Percentiles rank a stretch among this genome's conserved stretches.
Conservation (phyloP, 2,329 filamentous ascomycete species). For the Trichoderma cornu-damae region DNA sequence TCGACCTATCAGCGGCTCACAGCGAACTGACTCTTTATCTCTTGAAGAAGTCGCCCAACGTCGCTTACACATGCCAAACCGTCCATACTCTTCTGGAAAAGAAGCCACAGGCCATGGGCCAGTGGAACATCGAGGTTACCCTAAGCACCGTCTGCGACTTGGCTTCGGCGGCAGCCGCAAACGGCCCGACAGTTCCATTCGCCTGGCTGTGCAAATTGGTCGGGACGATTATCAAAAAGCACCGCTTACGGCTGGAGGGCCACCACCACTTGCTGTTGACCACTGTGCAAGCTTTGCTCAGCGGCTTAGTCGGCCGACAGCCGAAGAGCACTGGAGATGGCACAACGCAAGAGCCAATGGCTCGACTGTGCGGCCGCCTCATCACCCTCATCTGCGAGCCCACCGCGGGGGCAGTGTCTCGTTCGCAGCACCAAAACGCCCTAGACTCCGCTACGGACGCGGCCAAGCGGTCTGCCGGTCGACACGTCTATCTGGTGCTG, state of each 20-base stretch:
- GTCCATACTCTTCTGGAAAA: slow-evolving; percentile 46
- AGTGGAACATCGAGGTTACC: slow-evolving; percentile 54
- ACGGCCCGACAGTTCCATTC: slow-evolving; percentile 37
- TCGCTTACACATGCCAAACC: slow-evolving; percentile 38
- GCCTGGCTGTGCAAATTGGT: slow-evolving; percentile 48
- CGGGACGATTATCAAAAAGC: slow-evolving; percentile 53
- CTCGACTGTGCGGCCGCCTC: slow-evolving; percentile 49
- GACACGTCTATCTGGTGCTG: slow-evolving; percentile 57
- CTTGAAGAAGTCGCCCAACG: slow-evolving; percentile 30
- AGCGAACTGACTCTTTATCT: slow-evolving; percentile 38
- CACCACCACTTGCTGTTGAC: slow-evolving; percentile 56
- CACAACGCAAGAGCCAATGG: slow-evolving; percentile 40
- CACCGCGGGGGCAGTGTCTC: slow-evolving; percentile 50
- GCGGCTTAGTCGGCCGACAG: slow-evolving; percentile 40
- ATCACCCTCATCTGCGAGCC: slow-evolving; percentile 57
- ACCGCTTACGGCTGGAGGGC: slow-evolving; percentile 56
- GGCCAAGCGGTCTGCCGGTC: slow-evolving; percentile 56
- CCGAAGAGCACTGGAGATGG: slow-evolving; percentile 21
- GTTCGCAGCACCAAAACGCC: slow-evolving; percentile 38
- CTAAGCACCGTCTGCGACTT: slow-evolving; percentile 42
- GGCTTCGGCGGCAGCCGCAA: slow-evolving; percentile 25
- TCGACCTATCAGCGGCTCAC: slow-evolving; percentile 40
- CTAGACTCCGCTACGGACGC: slow-evolving; percentile 57
- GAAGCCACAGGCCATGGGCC: slow-evolving; percentile 46
- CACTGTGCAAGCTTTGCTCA: slow-evolving; percentile 52